These are phyloP conservation scores for Paecilomyces variotii DNA, from an alignment of 2,329 filamentous ascomycete genomes.

Conservation along the genomic window DNA sequence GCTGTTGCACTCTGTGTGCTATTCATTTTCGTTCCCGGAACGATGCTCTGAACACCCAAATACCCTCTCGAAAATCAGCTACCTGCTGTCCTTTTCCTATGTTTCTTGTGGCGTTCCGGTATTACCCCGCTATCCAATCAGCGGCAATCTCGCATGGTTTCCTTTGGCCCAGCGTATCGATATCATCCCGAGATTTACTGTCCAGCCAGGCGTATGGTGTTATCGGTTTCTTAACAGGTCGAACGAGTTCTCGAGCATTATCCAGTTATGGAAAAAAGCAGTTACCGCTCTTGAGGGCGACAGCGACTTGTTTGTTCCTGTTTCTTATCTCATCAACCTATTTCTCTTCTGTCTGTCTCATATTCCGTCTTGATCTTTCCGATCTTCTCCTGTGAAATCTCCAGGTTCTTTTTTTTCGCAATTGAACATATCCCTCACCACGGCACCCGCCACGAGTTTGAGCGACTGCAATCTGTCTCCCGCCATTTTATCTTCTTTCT, in stretches of 20 bases:
- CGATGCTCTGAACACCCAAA: conserved; percentile 24
- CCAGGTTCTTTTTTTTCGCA: background rate
- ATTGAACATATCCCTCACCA: background rate
- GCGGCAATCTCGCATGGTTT: background rate
- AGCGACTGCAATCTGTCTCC: conserved; percentile 2
- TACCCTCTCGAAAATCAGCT: background rate
- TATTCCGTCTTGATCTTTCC: background rate
- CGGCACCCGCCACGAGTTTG: conserved; percentile 3
- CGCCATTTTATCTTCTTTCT: background rate
- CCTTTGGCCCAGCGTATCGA: background rate
- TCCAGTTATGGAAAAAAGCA: background rate
- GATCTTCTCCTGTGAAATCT: background rate
- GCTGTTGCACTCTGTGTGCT: conserved; percentile 77
- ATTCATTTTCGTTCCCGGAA: conserved; percentile 93
- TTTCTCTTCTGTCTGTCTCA: background rate
- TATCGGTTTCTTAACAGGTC: conserved; percentile 1
- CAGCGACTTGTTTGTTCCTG: background rate
- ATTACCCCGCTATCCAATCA: background rate
- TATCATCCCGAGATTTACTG: background rate
- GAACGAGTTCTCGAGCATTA: background rate
- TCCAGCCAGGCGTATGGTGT: conserved; percentile 7
- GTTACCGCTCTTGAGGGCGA: background rate
- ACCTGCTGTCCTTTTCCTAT: background rate
- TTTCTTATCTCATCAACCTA: background rate
- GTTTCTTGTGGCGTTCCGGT: conserved; percentile 1